Evolutionary conservation across 306 rosid species (phyloP).

Genomic region (Nissolia schottii): DNA sequence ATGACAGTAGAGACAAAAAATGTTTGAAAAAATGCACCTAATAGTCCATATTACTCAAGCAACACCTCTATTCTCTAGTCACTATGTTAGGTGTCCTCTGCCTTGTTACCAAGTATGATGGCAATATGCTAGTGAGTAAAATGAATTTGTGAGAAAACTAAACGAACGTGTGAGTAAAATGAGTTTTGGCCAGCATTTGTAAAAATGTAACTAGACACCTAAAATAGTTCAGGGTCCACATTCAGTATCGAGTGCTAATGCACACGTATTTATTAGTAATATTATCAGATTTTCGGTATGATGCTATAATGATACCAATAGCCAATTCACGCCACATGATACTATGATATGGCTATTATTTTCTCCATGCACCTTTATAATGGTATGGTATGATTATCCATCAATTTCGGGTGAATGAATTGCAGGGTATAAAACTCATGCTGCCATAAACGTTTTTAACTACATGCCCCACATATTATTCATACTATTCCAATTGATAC

Average conservation of each 20-base stretch:
- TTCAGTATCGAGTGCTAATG: background rate
- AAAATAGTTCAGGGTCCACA: background rate
- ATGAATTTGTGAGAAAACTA: too few species aligned
- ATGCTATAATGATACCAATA: background rate
- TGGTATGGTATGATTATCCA: background rate
- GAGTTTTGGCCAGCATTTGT: background rate
- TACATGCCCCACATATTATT: background rate
- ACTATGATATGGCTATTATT: background rate
- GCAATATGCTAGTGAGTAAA: too few species aligned
- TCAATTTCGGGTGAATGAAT: background rate
- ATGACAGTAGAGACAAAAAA: too few species aligned
- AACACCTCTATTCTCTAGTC: too few species aligned
- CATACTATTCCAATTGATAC: background rate
- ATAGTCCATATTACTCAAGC: too few species aligned
- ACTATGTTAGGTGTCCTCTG: too few species aligned
- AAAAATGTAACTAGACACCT: background rate
- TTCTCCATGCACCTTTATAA: background rate
- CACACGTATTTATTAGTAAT: background rate
- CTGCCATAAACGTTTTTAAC: background rate
- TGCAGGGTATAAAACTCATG: background rate
- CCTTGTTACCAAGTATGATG: too few species aligned
- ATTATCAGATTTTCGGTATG: background rate
- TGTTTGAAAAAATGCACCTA: too few species aligned
- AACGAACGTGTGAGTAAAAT: background rate
- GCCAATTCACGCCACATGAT: background rate